Evolutionary conservation across 2,329 filamentous ascomycete genomes (phyloP).

Genomic region (Colletotrichum higginsianum): DNA sequence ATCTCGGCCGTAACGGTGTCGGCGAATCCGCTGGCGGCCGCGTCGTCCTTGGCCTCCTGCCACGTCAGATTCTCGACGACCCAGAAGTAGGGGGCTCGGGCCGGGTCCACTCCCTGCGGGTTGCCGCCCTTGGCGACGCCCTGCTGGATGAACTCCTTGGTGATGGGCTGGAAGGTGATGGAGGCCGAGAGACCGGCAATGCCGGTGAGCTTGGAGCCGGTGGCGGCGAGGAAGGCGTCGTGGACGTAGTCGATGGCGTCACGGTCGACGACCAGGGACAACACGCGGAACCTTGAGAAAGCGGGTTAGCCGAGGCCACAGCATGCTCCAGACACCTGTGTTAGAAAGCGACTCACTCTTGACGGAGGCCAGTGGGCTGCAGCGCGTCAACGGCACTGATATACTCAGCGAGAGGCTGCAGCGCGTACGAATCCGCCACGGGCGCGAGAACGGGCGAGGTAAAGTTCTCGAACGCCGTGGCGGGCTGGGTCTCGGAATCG

Average conservation of each 20-base stretch:
- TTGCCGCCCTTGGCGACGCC: slow-evolving; percentile 36
- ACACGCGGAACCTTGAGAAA: slow-evolving; percentile 38
- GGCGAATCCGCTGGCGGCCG: slow-evolving; percentile 8
- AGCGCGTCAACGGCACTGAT: slow-evolving; percentile 39
- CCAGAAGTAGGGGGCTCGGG: slow-evolving; percentile 42
- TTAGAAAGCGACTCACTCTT: slow-evolving; percentile 20
- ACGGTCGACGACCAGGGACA: slow-evolving; percentile 40
- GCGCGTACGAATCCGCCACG: slow-evolving; percentile 29
- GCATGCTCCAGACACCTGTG: background rate
- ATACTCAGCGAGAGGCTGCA: slow-evolving; percentile 40
- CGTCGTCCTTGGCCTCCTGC: slow-evolving; percentile 34
- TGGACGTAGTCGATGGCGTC: slow-evolving; percentile 39
- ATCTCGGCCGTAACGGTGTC: slow-evolving; percentile 27
- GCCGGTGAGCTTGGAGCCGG: slow-evolving; percentile 23
- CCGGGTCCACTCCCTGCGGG: slow-evolving; percentile 41
- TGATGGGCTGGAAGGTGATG: slow-evolving; percentile 43
- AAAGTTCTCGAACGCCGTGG: slow-evolving; percentile 42
- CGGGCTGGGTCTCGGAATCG: slow-evolving; percentile 33
- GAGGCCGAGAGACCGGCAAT: slow-evolving; percentile 35
- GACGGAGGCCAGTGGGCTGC: slow-evolving; percentile 41
- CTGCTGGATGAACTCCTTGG: slow-evolving; percentile 37
- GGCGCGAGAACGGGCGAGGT: slow-evolving; percentile 38
- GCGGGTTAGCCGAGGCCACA: background rate
- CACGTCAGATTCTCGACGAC: slow-evolving; percentile 42
- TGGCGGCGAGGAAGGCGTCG: slow-evolving; percentile 31